Evolutionary conservation across 208 protist genomes (phyloP).

Genomic region (Leishmania gerbilli): DNA sequence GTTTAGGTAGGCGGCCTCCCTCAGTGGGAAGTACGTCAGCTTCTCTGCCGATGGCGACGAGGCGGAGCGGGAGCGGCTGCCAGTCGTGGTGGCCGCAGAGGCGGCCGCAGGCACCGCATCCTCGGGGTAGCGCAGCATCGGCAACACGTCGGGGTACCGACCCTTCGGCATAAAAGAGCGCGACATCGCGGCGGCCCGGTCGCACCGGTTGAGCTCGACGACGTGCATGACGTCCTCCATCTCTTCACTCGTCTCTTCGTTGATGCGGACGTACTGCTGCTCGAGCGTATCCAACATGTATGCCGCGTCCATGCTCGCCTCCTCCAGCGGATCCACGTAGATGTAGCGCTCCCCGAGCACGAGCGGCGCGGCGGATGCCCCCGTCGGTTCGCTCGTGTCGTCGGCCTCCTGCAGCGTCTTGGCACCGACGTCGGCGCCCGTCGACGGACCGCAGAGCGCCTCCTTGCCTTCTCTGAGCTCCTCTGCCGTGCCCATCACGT

Average conservation of each 20-base stretch:
- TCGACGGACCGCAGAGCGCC: not conserved
- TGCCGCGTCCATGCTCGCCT: constrained; percentile 22
- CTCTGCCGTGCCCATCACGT: not conserved
- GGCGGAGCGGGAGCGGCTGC: constrained; percentile 3
- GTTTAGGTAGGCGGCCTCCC: constrained; percentile 32
- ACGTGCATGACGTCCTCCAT: constrained; percentile 47
- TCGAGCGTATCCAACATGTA: constrained; percentile 31
- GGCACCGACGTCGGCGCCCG: not conserved
- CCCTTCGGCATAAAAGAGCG: constrained; percentile 39
- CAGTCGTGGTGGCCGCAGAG: not conserved
- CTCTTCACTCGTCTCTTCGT: constrained; percentile 44
- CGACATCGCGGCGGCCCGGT: constrained; percentile 14
- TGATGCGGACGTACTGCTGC: constrained; percentile 43
- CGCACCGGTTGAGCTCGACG: constrained; percentile 34
- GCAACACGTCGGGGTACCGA: constrained; percentile 35
- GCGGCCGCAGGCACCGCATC: not conserved
- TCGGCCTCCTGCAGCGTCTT: not conserved
- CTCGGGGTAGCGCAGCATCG: constrained; percentile 40
- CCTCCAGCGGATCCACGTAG: constrained; percentile 27
- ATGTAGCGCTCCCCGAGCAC: constrained; percentile 8
- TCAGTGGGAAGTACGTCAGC: constrained; percentile 28
- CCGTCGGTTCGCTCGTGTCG: not conserved
- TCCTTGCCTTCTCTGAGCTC: not conserved
- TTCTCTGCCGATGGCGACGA: too few relatives aligned
- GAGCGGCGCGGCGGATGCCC: not conserved